Conservation (phyloP, 257 asterid genomes). For the Mentha longifolia region DNA sequence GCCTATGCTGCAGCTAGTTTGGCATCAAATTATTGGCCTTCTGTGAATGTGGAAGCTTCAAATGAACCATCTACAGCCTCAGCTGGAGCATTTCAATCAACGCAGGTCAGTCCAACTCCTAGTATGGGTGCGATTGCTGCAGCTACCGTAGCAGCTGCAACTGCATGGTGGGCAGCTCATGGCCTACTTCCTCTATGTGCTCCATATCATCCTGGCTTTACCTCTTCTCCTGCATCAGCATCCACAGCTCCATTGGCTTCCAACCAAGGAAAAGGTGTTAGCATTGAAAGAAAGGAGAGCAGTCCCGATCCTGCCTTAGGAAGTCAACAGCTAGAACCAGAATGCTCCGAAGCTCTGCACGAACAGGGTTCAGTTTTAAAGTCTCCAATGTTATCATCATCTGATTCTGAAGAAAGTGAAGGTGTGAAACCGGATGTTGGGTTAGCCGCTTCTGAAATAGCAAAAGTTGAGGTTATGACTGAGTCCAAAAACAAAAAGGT, state of each 20-base stretch:
- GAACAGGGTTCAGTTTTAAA: slow-evolving; percentile 56
- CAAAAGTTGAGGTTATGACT: slow-evolving; percentile 41
- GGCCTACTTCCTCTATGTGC: slow-evolving; percentile 89
- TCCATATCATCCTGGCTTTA: slow-evolving; percentile 71
- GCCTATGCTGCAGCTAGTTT: slow-evolving; percentile 94
- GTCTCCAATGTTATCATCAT: slow-evolving; percentile 50
- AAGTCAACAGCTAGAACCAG: slow-evolving; percentile 52
- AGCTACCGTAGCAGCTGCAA: slow-evolving; percentile 97
- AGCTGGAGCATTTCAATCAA: slow-evolving; percentile 46
- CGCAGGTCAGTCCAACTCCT: slow-evolving; percentile 57
- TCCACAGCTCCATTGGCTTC: slow-evolving; percentile 50
- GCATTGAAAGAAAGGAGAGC: slow-evolving; percentile 48
- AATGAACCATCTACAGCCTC: slow-evolving; percentile 42
- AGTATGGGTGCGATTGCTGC: slow-evolving; percentile 82
- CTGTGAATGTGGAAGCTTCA: slow-evolving; percentile 52
- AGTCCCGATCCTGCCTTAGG: slow-evolving; percentile 47
- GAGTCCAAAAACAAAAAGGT: slow-evolving; percentile 61
- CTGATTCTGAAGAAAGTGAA: slow-evolving; percentile 70
- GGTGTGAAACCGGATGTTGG: slow-evolving; percentile 50
- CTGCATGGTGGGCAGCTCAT: slow-evolving; percentile 98
- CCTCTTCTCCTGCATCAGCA: slow-evolving; percentile 56
- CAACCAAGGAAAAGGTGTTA: slow-evolving; percentile 46
- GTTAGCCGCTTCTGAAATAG: slow-evolving; percentile 43
- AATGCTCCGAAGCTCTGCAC: slow-evolving; percentile 59
- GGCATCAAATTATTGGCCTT: slow-evolving; percentile 82